These are phyloP conservation scores for Trifolium fragiferum DNA, from an alignment of 306 rosid species.

Conservation along the genomic window DNA sequence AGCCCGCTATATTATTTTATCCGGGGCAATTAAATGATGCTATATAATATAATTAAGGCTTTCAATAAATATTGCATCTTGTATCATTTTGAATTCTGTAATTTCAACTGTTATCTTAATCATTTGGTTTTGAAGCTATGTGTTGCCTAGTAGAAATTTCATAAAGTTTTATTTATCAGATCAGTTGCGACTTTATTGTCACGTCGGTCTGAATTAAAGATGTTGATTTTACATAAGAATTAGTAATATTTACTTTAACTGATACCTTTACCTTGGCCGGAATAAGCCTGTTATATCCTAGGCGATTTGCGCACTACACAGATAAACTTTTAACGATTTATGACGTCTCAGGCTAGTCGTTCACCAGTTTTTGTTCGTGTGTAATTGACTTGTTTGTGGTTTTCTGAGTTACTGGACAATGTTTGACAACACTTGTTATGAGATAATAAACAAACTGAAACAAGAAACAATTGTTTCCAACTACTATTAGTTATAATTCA, in stretches of 20 bases:
- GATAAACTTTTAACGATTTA: background rate
- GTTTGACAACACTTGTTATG: background rate
- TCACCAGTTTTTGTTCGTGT: background rate
- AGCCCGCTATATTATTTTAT: conserved; percentile 37
- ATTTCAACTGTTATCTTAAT: conserved; percentile 32
- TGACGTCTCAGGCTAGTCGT: background rate
- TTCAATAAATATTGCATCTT: conserved; percentile 34
- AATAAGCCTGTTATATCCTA: background rate
- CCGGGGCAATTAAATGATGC: conserved; percentile 26
- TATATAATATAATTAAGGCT: conserved; percentile 36
- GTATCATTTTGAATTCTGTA: conserved; percentile 23
- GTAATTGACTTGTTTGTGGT: background rate
- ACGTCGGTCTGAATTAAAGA: background rate
- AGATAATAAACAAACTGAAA: background rate
- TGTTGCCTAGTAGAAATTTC: background rate
- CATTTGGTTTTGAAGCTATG: conserved; percentile 9
- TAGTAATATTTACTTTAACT: background rate
- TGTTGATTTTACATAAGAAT: background rate
- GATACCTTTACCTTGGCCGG: background rate
- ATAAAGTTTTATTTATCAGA: background rate
- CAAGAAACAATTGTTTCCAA: background rate
- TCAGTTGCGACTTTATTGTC: background rate
- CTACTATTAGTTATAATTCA: no score
- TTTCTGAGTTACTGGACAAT: background rate
- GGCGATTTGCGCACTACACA: background rate